Evolutionary conservation across 164 flowering plant species (phyloP).

Genomic region (Taxillus chinensis): DNA sequence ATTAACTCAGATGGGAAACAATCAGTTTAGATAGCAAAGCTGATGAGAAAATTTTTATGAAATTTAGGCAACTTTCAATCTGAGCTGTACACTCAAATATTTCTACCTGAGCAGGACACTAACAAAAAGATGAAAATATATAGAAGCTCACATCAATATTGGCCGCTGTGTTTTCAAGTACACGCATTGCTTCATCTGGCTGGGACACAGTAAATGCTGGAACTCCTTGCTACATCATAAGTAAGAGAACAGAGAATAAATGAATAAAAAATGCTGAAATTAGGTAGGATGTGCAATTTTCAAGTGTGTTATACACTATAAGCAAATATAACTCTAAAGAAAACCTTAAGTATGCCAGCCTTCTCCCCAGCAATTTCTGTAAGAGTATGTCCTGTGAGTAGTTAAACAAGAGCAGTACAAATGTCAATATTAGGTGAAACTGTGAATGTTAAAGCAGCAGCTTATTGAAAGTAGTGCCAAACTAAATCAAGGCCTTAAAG

Average conservation of each 20-base stretch:
- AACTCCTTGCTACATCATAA: conserved; percentile 42
- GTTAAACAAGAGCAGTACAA: conserved; percentile 3
- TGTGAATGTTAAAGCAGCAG: not conserved
- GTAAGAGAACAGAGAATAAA: conserved; percentile 1
- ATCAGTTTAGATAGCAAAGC: too few relatives aligned
- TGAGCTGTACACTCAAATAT: too few relatives aligned
- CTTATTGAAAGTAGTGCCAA: not conserved
- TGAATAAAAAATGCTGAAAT: not conserved
- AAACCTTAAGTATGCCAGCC: conserved; percentile 97
- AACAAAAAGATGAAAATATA: too few relatives aligned
- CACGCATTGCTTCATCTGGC: conserved; percentile 93
- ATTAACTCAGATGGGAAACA: too few relatives aligned
- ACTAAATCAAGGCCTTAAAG: not conserved
- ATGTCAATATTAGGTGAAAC: not conserved
- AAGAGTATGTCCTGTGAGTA: conserved; percentile 69
- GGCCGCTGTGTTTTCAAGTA: conserved; percentile 67
- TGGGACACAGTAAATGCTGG: conserved; percentile 95
- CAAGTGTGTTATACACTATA: not conserved
- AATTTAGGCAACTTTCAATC: too few relatives aligned
- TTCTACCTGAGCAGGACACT: too few relatives aligned
- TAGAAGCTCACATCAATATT: conserved; percentile 49
- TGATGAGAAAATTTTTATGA: too few relatives aligned
- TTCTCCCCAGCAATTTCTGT: conserved; percentile 94
- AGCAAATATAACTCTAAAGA: conserved; percentile 1
- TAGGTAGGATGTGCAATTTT: not conserved